Percentiles rank a stretch among this genome's conserved stretches.
Conservation (phyloP, 768 basidiomycete species). For the Boletus rex-veris region DNA sequence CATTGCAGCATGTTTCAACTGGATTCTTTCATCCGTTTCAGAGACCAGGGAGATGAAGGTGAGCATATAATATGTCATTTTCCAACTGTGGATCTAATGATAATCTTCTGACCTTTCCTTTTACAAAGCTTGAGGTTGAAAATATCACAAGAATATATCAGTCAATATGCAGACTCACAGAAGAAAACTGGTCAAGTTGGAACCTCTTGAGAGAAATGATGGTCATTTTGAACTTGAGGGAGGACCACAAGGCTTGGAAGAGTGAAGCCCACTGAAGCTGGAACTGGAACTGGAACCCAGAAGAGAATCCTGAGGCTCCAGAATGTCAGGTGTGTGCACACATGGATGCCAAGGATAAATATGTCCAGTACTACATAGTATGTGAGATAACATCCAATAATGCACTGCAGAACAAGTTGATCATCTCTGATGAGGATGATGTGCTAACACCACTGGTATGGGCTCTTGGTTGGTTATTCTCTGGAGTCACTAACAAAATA, state of each 20-base stretch:
- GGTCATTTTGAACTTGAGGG: not conserved
- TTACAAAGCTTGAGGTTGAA: not conserved
- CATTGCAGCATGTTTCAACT: not conserved
- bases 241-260: not conserved
- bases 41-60: not conserved
- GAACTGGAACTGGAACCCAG: not conserved
- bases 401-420: not conserved
- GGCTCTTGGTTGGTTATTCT: too few relatives aligned
- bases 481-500: too few relatives aligned
- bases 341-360: not conserved
- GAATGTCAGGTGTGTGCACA: not conserved
- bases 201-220: not conserved
- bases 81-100: fast-evolving
- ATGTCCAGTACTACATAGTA: not conserved
- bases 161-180: not conserved
- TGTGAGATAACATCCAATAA: not conserved
- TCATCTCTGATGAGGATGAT: not conserved
- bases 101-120: not conserved
- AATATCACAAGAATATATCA: not conserved
- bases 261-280: not conserved
- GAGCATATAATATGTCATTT: not conserved
- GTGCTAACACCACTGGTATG: not conserved
- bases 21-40: not conserved
- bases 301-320: too few relatives aligned
- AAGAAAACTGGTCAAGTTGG: not conserved